Evolutionary conservation across 768 basidiomycete genomes (phyloP), one percentile per base, ranked within the genome.

Genomic region (Boletus reticulatus): DNA sequence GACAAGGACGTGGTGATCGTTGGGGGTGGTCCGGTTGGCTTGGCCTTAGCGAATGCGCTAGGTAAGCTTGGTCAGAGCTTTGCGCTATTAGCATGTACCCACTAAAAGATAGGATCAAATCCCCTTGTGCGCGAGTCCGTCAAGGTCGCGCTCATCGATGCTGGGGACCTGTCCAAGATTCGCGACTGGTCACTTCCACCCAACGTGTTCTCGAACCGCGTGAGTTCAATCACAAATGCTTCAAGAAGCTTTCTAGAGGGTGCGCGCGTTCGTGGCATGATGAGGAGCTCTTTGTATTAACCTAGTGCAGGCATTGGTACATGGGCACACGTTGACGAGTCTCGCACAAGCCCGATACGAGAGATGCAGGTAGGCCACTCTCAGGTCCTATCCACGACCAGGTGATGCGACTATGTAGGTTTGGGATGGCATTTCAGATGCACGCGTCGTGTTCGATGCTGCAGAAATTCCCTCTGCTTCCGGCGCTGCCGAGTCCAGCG

Each of bases 1-100:
- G 81, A 89, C 37, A 86, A 81, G 60, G 97, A 98, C 69, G 80
- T 98, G 34, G 91, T 96, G 20, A 90, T 98, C 62, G 92, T 98
- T 24, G 96, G 97, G 17, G 97, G 92, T 27, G 96, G 95, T 2
- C 94, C 93, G 24, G 92, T 84, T 5, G 97, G 97, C 4, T 79
- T 99, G 39, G 89, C 94, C 13, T 75, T 99, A 36, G 94, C 94
- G 4, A 85, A 84, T 66, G 92, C 93, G 34, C 78, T 99, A 8
- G 82, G 95, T 96, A 67, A 56, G 82, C 70, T 20, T 8, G 5
- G 42, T 14, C 34, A 8, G 16, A 39, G 9, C 29, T 17, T 36
- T n/a, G n/a, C 11, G 17, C 50, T 24, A 46, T 16, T 32, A 11
- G 14, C 46, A 2, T 41, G 46, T 32, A 16, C 36, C 51, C 47